Base-by-base conservation (phyloP, 345 rosid genomes). In the Physaria fendleri region DNA sequence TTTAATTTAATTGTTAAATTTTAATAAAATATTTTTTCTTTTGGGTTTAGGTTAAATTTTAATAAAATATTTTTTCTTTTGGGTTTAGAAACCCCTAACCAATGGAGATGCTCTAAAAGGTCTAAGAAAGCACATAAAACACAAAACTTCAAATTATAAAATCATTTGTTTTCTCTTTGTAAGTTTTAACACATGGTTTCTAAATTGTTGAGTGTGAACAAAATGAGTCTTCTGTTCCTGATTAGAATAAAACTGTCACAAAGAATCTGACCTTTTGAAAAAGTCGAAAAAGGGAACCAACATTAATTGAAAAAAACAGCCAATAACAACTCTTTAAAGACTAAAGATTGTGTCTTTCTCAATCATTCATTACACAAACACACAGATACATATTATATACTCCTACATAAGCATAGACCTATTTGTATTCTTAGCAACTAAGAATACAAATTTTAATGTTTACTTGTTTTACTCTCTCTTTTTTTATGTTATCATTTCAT, bases 371-470 rank as follows among this genome's bases (percentile, higher is more conserved):
- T 2, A 9, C 43, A 62, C 32, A 8, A 1, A 21, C 59, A 69
- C 50, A 27, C n/a, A 22, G n/a, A 30, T n/a, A 50, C 5, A 42
- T 27, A 24, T 18, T 35, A 8, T 6, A 51, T 68, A 42, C 58
- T 53, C 43, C 24, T 52, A 51, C 32, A 11, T 50, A 51, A 33
- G 18, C 30, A 32, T 69, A 45, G 49, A 46, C 68, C 35, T 55
- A 22, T 38, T 52, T 46, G 51, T 40, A 69, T 4, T 15, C 74
- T 69, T 69, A 62, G 68, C 74, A 45, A 55, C 57, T 23, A 69
- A 69, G 74, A 45, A 69, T 69, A 24, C 58, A 28, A 55, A 22
- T 55, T 16, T 54, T 29, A 37, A 54, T 44, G 14, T 24, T 45
- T 15, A 27, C 27, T 46, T 61, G 12, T 8, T 44, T 23, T 25